Evolutionary conservation across 192 early-diverging fungal genomes (phyloP).

Genomic region (Podila epicladia): DNA sequence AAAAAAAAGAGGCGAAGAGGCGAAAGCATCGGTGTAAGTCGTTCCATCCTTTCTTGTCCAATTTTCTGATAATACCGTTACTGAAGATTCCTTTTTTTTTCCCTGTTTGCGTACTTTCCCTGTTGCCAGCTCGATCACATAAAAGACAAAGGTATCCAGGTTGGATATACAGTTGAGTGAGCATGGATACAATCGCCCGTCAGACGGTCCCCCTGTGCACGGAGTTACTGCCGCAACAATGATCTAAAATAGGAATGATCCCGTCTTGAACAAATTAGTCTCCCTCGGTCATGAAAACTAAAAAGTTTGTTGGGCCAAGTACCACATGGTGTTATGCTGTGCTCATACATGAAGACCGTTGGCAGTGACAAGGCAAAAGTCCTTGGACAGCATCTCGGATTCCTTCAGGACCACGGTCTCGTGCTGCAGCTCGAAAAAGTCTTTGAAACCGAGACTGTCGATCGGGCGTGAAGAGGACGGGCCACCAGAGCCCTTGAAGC

Average conservation of each 20-base stretch:
- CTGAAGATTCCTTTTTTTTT: neutral
- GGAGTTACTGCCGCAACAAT: conserved; percentile 67
- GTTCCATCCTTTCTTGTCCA: neutral
- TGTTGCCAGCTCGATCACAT: conserved; percentile 64
- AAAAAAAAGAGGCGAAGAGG: neutral
- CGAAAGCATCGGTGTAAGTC: neutral
- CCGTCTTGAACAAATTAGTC: neutral
- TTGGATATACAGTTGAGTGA: conserved; percentile 58
- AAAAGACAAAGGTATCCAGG: conserved; percentile 75
- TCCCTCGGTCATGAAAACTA: too few species aligned
- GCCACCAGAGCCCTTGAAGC: conserved; percentile 37
- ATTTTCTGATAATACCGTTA: neutral
- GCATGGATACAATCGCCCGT: conserved; percentile 54
- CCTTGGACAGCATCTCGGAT: conserved; percentile 61
- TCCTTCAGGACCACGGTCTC: conserved; percentile 41
- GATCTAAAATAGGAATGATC: conserved; percentile 50
- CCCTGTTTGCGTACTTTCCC: conserved; percentile 58
- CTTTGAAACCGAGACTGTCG: conserved; percentile 30
- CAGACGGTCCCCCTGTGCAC: conserved; percentile 39
- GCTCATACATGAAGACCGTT: conserved; percentile 60
- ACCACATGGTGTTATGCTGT: too few species aligned
- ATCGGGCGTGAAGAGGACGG: conserved; percentile 15
- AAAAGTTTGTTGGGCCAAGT: too few species aligned
- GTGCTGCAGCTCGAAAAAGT: conserved; percentile 41
- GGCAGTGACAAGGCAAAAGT: conserved; percentile 72